Percentiles rank a stretch among this genome's conserved stretches.
phyloP scores from a whole-genome alignment of 129 eudicot genomes.

The Flaveria trinervia region DNA sequence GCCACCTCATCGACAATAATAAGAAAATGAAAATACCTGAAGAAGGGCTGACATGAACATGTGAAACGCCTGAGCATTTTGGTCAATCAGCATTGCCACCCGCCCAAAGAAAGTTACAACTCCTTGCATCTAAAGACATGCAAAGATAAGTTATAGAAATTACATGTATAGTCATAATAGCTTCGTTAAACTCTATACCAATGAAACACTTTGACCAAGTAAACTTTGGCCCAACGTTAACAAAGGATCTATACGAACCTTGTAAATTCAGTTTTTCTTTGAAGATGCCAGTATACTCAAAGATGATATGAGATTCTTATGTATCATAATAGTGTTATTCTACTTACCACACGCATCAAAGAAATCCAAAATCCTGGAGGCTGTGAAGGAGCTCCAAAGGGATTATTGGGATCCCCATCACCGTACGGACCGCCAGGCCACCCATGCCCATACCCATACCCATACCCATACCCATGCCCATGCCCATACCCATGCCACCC shows the following conservation, averaged over 20 bases:
- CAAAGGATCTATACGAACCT: not conserved
- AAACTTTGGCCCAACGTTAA: no score
- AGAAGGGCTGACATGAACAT: conserved; percentile 91
- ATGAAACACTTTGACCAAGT: no score
- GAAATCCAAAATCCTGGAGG: conserved; percentile 95
- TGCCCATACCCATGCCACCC: conserved; percentile 35
- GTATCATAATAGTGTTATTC: not conserved
- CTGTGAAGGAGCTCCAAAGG: conserved; percentile 76
- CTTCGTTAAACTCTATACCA: not conserved
- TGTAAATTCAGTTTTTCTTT: not conserved
- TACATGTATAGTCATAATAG: not conserved
- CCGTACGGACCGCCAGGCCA: conserved; percentile 83
- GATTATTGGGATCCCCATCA: conserved; percentile 87
- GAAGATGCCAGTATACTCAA: not conserved
- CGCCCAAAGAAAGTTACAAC: conserved; percentile 83
- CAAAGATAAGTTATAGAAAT: not conserved
- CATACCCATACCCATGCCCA: conserved; percentile 32
- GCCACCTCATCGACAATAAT: not conserved
- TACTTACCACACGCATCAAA: conserved; percentile 84
- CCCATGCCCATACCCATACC: conserved; percentile 73
- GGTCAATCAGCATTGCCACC: conserved; percentile 79
- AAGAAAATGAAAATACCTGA: conserved; percentile 53
- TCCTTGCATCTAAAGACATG: conserved; percentile 71
- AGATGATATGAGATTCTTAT: conserved; percentile 47
- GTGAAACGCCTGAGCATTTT: conserved; percentile 89